Evolutionary conservation across 1,284 basidiomycete genomes (phyloP).

Genomic region (Peniophora sp.): DNA sequence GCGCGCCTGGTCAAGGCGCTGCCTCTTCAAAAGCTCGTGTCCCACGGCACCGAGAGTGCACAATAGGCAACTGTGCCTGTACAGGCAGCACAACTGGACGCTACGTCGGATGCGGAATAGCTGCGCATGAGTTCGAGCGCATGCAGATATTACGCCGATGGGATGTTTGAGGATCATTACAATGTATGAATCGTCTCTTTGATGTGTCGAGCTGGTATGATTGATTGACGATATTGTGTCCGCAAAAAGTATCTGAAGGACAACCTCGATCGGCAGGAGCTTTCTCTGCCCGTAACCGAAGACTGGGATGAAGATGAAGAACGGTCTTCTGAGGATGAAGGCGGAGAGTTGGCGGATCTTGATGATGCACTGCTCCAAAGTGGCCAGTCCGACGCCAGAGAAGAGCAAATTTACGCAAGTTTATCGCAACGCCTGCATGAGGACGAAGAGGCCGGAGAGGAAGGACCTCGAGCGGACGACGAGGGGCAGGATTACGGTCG

Average conservation of each 20-base stretch:
- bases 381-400: neutral
- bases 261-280: slow-evolving; percentile 7
- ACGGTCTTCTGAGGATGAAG: slow-evolving; percentile 9
- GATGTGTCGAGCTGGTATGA: neutral
- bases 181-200: slow-evolving; percentile 5
- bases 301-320: slow-evolving; percentile 12
- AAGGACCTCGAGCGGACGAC: neutral
- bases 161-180: slow-evolving; percentile 11
- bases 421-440: too few relatives aligned
- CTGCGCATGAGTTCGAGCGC: too few relatives aligned
- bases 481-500: neutral
- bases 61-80: too few relatives aligned
- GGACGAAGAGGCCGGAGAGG: neutral
- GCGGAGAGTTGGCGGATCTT: neutral
- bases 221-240: neutral
- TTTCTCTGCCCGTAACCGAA: slow-evolving; percentile 1
- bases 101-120: too few relatives aligned
- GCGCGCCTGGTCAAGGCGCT: too few relatives aligned
- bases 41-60: too few relatives aligned
- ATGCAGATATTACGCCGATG: slow-evolving; percentile 13
- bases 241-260: slow-evolving; percentile 3
- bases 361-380: neutral
- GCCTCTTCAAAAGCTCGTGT: too few relatives aligned
- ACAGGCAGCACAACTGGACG: too few relatives aligned
- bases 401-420: neutral